Evolutionary conservation across 2,329 filamentous ascomycete species (phyloP), one percentile per base, ranked within the genome.

Genomic region (Verticillium alfalfae): DNA sequence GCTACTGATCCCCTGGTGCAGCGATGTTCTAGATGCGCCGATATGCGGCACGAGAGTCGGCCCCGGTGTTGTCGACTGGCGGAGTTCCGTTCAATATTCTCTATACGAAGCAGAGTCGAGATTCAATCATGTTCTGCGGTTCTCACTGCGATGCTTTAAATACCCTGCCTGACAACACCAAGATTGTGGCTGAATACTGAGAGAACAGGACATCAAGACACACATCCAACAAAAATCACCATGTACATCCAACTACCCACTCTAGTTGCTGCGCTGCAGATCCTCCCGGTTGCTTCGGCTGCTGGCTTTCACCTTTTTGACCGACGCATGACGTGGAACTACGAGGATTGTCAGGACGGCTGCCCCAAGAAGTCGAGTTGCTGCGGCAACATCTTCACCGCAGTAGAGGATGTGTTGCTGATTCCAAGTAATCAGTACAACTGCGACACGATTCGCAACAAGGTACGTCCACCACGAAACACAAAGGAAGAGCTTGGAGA

Each of bases 251-350:
- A 37, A 39, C 56, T 57, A 18, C 34, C 56, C 1, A 12, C 38
- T 5, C 1, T 57, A 2, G 5, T 57, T 34, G 56, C 56, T 39
- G 56, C 56, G 16, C 56, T 57, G 56, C 56, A 57, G 18, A 37
- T 57, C 36, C 3, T 57, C 34, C 56, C 56, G n/a, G 36, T 18
- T 5, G 56, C 39, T 10, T 22, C 56, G 2, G 55, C 55, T 37
- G 56, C 16, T n/a, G 56, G 56, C 36, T 57, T 57, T 34, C 56
- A 57, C n/a, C 56, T 57, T 37, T 57, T 57, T n/a, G 56, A 57
- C 56, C 56, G 56, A 31, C 56, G 34, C 18, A 39, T 39, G 13
- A 16, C 34, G 12, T 57, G 56, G 56, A 57, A 9, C 36, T 57
- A 39, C 18, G 5, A 10, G 34, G 36, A 57, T 12, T 57, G 56